A percentile compares a stretch with the other conserved stretches of the same genome.
These are phyloP conservation scores for Teunomyces atbi DNA, from an alignment of 805 yeast species.

Conservation along the genomic window DNA sequence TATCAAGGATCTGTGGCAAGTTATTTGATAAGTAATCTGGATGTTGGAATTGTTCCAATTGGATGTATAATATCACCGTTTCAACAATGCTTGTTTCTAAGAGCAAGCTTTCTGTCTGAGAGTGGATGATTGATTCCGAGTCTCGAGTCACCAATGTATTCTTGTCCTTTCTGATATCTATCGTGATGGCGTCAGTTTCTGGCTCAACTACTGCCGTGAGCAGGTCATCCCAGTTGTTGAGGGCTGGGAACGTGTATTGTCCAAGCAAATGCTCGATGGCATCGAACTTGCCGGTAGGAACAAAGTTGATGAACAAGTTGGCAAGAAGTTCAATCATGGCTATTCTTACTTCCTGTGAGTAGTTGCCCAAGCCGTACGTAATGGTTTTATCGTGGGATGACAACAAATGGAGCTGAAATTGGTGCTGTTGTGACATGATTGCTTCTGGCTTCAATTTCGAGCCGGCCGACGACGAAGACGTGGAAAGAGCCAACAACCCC, in stretches of 20 bases:
- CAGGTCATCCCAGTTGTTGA: slow-evolving; percentile 28
- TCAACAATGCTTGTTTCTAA: slow-evolving; percentile 33
- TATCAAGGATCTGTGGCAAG: slow-evolving; percentile 26
- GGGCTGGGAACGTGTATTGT: slow-evolving; percentile 30
- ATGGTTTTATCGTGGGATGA: slow-evolving; percentile 29
- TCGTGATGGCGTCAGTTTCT: slow-evolving; percentile 17
- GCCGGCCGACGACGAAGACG: slow-evolving; percentile 33
- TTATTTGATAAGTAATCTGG: slow-evolving; percentile 33
- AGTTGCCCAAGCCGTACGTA: slow-evolving; percentile 30
- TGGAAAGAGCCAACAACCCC: slow-evolving; percentile 31
- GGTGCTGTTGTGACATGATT: slow-evolving; percentile 40
- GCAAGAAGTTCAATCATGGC: slow-evolving; percentile 38
- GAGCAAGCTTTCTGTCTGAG: slow-evolving; percentile 18
- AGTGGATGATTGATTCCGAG: slow-evolving; percentile 23
- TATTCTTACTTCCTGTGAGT: slow-evolving; percentile 33
- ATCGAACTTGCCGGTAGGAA: slow-evolving; percentile 38
- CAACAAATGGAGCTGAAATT: slow-evolving; percentile 31
- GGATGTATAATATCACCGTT: slow-evolving; percentile 34
- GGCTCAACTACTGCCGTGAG: slow-evolving; percentile 18
- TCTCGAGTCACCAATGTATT: slow-evolving; percentile 23
- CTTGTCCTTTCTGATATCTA: slow-evolving; percentile 18
- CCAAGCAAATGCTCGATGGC: slow-evolving; percentile 33
- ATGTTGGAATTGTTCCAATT: slow-evolving; percentile 40
- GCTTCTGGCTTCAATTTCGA: slow-evolving; percentile 43
- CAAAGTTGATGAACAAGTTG: slow-evolving; percentile 32